Base-by-base conservation (phyloP, 352 stramenopile species). In the Globisporangium solare region DNA sequence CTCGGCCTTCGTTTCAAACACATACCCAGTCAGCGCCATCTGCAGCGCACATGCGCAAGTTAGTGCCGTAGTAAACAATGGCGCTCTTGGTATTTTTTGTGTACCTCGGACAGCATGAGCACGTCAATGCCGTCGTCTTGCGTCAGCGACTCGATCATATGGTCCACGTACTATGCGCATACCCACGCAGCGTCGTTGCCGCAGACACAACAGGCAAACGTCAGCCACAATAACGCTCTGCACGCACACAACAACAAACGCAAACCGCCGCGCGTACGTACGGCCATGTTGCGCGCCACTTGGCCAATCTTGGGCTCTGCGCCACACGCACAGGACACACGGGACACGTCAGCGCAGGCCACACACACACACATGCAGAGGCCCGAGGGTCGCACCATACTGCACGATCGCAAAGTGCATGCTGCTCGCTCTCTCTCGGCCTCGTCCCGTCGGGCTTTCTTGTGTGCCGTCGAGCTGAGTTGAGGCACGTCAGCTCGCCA, bases 11-110 rank as follows among this genome's bases (percentile, higher is more conserved):
- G 70, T 73, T 46, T 71, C 40, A 57, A 94, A 91, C 24, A 90
- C 82, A 64, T 94, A 92, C 17, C 84, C 84, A 12, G 84, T 91
- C 51, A 94, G 87, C 46, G 71, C 76, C 80, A 92, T 92, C 82
- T 94, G 24, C 24, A 60, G 20, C 54, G 15, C 35, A 22, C 14
- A 22, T 45, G 24, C 48, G 6, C 11, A 8, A 42, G 12, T 20
- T 15, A 32, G 52, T 47, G 56, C 55, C 15, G 63, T 49, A 27
- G 31, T 13, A 12, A 35, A n/a, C 13, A 10, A 13, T 10, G 10
- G 20, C n/a, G 3, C 10, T 21, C 15, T 35, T 35, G n/a, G n/a
- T n/a, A n/a, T 10, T 1, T 10, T 39, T 17, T 22, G 31, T 31
- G 17, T 59, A 92, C 83, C 74, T 94, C 84, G 0, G 80, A 81